Evolutionary conservation across 345 rosid species (phyloP), one percentile per base, ranked within the genome.

Genomic region (Cardamine chenopodiifolia): DNA sequence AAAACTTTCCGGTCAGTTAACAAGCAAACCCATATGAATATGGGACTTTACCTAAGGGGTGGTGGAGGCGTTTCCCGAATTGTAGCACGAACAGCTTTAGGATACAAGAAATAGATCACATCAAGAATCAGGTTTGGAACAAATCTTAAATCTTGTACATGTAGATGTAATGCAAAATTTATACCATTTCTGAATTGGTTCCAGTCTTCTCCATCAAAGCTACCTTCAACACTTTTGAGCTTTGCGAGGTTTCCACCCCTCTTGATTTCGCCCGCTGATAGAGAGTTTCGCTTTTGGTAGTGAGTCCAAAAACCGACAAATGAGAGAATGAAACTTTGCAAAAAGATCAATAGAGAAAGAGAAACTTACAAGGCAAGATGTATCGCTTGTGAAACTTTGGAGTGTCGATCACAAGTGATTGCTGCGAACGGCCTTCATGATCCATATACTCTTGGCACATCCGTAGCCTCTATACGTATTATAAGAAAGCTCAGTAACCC

Each of bases 301-400:
- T 47, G 17, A 47, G 62, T 26, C 15, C 13, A 31, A 13, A 65
- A 42, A 68, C 39, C 18, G 35, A 58, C 26, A 59, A 19, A 35
- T 7, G 42, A 20, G 55, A 25, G 62, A 35, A 34, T 17, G 12
- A 63, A 73, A 53, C 17, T 10, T 53, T 39, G 52, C 19, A 55
- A 20, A 56, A 8, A 25, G 0, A 50, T 29, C 20, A 52, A 40
- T 14, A 15, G 25, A 18, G 9, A 17, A 4, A 54, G 8, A 35
- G 20, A 29, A 2, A 59, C 45, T 78, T 82, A 78, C 98, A 97
- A 62, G 97, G 98, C 80, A 91, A 85, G 64, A 91, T 84, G 85
- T 91, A 93, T 4, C 91, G 86, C 71, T 91, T 93, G 75, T 86
- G 92, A 82, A 79, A 93, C 79, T 87, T 89, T n/a, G 98, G 97